Conservation (phyloP, 169 alveolate species). For the Condylostoma magnum region DNA sequence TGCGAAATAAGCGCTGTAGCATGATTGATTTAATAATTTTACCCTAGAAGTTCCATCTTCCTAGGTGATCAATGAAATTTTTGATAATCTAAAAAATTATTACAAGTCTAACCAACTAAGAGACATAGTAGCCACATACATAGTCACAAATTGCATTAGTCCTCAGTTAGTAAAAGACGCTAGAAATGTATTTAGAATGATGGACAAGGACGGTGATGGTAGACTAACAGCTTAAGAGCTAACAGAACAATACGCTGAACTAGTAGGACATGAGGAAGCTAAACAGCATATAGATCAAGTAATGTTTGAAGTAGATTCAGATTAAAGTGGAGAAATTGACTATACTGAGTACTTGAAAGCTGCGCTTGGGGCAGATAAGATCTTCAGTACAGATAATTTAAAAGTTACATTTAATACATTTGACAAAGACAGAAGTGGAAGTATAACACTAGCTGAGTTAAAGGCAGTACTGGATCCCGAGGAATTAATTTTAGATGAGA, state of each 20-base stretch:
- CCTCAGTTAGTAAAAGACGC: not conserved
- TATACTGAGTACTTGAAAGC: slow-evolving; percentile 76
- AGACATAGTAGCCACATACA: not conserved
- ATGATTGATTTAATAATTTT: too few relatives aligned
- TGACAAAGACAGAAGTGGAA: slow-evolving; percentile 75
- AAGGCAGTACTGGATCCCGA: slow-evolving; percentile 55
- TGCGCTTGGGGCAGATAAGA: slow-evolving; percentile 46
- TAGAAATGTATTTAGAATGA: not conserved
- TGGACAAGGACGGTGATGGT: slow-evolving; percentile 50
- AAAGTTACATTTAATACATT: slow-evolving; percentile 68
- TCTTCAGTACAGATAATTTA: slow-evolving; percentile 57
- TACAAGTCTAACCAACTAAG: not conserved
- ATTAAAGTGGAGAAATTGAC: slow-evolving; percentile 73
- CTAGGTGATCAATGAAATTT: too few relatives aligned
- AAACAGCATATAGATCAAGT: slow-evolving; percentile 68
- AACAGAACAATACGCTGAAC: slow-evolving; percentile 38
- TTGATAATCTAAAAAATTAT: not conserved
- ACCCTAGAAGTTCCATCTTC: too few relatives aligned
- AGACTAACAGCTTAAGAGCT: slow-evolving; percentile 9
- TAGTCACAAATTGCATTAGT: not conserved
- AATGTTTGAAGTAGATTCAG: slow-evolving; percentile 73
- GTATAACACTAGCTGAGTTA: slow-evolving; percentile 61
- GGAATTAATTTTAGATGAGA: slow-evolving; percentile 41
- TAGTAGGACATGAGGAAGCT: slow-evolving; percentile 50
- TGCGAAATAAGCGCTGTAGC: too few relatives aligned